These are phyloP conservation scores for Aspergillus pseudonomiae DNA, from an alignment of 2,329 filamentous ascomycete species.

Conservation along the genomic window DNA sequence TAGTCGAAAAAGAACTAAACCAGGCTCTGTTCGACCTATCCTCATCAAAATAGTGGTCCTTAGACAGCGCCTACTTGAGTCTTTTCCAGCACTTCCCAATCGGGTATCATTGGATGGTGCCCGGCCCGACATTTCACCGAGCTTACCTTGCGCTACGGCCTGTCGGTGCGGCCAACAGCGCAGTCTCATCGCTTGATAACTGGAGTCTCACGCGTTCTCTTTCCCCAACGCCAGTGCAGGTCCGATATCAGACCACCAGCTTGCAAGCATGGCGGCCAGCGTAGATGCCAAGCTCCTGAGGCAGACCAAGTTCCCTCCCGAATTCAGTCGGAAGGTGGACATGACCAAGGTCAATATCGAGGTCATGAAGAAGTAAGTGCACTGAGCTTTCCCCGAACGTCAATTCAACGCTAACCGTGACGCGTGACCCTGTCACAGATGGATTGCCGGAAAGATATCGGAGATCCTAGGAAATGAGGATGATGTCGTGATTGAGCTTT, in stretches of 20 bases:
- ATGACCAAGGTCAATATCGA: conserved; percentile 96
- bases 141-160: conserved; percentile 1
- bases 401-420: conserved; percentile 17
- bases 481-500: conserved; percentile 90
- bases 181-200: conserved; percentile 15
- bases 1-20: neutral
- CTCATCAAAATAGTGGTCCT: neutral
- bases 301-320: conserved; percentile 88
- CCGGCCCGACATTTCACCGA: conserved; percentile 18
- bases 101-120: conserved; percentile 13
- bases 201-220: conserved; percentile 11
- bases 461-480: conserved; percentile 91
- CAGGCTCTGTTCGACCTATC: neutral
- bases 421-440: conserved; percentile 58
- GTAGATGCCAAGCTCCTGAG: conserved; percentile 88
- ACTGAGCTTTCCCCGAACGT: conserved; percentile 13
- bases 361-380: conserved; percentile 89
- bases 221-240: neutral
- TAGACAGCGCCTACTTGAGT: neutral
- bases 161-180: conserved; percentile 10
- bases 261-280: conserved; percentile 72
- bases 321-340: conserved; percentile 95
- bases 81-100: neutral
- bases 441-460: conserved; percentile 87
- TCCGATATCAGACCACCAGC: neutral